A percentile compares a stretch with the other conserved stretches of the same genome.
phyloP scores from a whole-genome alignment of 495 filamentous ascomycete genomes.

The Aspergillus affinis region DNA sequence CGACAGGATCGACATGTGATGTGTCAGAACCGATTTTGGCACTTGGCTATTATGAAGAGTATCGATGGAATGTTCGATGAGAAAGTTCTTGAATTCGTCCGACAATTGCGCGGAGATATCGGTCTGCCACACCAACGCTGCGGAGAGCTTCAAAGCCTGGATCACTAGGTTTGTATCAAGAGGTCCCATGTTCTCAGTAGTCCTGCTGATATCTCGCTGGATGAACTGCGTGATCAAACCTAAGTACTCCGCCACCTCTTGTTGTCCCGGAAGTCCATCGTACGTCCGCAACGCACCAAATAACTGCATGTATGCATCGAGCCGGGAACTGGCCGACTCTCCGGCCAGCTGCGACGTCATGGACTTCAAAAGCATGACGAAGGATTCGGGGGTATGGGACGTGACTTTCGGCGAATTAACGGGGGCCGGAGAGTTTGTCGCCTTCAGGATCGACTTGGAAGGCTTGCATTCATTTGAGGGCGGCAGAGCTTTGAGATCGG shows the following conservation, averaged over 20 bases:
- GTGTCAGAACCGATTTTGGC: conserved; percentile 74
- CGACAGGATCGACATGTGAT: conserved; percentile 73
- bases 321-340: conserved; percentile 60
- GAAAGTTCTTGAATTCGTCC: conserved; percentile 73
- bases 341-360: conserved; percentile 75
- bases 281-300: conserved; percentile 74
- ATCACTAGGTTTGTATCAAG: conserved; percentile 65
- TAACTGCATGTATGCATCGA: conserved; percentile 86
- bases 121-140: conserved; percentile 67
- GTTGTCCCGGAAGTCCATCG: conserved; percentile 68
- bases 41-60: conserved; percentile 60
- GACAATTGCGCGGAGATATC: conserved; percentile 62
- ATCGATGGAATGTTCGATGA: conserved; percentile 75
- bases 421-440: conserved; percentile 46
- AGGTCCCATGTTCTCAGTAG: conserved; percentile 30
- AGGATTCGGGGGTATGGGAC: conserved; percentile 40
- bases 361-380: conserved; percentile 78
- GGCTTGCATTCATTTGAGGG: conserved; percentile 66
- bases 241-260: conserved; percentile 73
- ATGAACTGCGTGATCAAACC: conserved; percentile 73
- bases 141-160: conserved; percentile 72
- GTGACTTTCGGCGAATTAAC: conserved; percentile 38
- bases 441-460: conserved; percentile 85
- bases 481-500: conserved; percentile 46
- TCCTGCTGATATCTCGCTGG: conserved; percentile 65